These are phyloP conservation scores for Candida montana DNA, from an alignment of 805 yeast genomes.

Conservation along the genomic window DNA sequence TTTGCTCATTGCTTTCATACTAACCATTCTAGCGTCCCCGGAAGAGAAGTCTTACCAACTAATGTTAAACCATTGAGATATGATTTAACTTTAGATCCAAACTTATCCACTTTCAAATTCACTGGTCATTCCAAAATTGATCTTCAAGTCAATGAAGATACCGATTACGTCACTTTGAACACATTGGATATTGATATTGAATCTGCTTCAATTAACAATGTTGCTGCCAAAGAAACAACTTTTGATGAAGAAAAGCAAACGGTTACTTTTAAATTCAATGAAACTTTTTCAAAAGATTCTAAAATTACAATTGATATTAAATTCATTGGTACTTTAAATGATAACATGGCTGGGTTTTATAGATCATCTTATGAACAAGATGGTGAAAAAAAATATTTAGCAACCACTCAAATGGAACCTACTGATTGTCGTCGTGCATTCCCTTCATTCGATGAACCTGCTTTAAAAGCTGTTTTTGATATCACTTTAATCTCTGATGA, in stretches of 20 bases:
- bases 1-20: neutral
- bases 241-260: slow-evolving; percentile 55
- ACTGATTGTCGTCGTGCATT: slow-evolving; percentile 84
- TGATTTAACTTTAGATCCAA: slow-evolving; percentile 59
- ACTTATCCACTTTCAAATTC: slow-evolving; percentile 52
- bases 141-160: slow-evolving; percentile 43
- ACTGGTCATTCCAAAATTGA: slow-evolving; percentile 51
- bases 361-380: slow-evolving; percentile 59
- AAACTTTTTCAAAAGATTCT: slow-evolving; percentile 33
- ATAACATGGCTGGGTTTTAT: slow-evolving; percentile 81
- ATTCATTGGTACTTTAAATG: slow-evolving; percentile 62
- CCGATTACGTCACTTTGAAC: slow-evolving; percentile 50
- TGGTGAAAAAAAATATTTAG: slow-evolving; percentile 64
- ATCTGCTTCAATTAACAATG: slow-evolving; percentile 35
- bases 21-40: slow-evolving; percentile 19
- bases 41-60: slow-evolving; percentile 49
- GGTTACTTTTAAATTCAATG: slow-evolving; percentile 52
- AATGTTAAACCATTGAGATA: slow-evolving; percentile 73
- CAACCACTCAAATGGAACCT: slow-evolving; percentile 83
- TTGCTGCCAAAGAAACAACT: slow-evolving; percentile 32
- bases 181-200: slow-evolving; percentile 59
- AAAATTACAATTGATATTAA: slow-evolving; percentile 41
- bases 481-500: slow-evolving; percentile 54
- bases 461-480: slow-evolving; percentile 68
- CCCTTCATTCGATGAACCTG: slow-evolving; percentile 84